A percentile compares a stretch with the other conserved stretches of the same genome.
Evolutionary conservation across 2,329 filamentous ascomycete species (phyloP).

Genomic region (Emergomyces pasteurianus): DNA sequence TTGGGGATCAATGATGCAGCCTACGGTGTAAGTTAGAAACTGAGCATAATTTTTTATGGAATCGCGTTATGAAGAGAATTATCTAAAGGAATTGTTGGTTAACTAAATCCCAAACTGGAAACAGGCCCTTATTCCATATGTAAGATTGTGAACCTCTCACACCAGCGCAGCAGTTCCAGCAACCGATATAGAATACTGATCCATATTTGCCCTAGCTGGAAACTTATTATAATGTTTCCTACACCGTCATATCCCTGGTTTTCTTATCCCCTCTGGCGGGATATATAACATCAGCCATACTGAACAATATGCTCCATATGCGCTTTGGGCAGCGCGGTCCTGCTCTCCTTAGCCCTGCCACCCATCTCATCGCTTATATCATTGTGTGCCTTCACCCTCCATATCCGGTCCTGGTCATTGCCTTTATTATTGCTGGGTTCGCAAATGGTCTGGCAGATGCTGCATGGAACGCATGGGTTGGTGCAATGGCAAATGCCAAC

Average conservation of each 20-base stretch:
- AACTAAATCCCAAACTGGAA: background rate
- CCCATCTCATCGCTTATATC: constrained; percentile 54
- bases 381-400: constrained; percentile 56
- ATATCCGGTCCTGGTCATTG: constrained; percentile 52
- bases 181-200: background rate
- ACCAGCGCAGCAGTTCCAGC: background rate
- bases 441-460: constrained; percentile 52
- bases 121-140: constrained; percentile 38
- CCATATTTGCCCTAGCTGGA: constrained; percentile 27
- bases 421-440: constrained; percentile 54
- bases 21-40: constrained; percentile 37
- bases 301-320: constrained; percentile 33
- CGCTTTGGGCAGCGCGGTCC: constrained; percentile 55
- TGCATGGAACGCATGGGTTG: constrained; percentile 48
- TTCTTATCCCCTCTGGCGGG: constrained; percentile 38
- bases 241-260: constrained; percentile 35
- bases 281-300: constrained; percentile 33
- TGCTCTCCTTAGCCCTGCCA: constrained; percentile 51
- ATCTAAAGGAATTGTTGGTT: background rate
- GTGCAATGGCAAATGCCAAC: constrained; percentile 59
- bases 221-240: constrained; percentile 33
- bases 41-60: background rate
- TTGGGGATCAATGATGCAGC: constrained; percentile 46
- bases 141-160: constrained; percentile 17
- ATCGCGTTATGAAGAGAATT: background rate